Evolutionary conservation across 768 basidiomycete genomes (phyloP).

Genomic region (Kwoniella sp.): DNA sequence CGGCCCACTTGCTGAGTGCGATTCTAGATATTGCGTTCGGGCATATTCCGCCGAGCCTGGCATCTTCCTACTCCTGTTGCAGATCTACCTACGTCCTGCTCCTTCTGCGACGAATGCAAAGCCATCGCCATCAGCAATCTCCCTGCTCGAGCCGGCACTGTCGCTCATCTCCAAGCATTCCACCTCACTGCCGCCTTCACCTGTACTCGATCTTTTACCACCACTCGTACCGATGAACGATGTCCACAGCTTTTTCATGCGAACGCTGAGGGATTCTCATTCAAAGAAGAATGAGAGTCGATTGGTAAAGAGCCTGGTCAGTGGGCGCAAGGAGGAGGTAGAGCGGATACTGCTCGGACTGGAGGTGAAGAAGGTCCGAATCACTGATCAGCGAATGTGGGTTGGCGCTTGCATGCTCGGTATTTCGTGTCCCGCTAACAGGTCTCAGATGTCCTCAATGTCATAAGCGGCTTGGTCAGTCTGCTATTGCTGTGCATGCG

Average conservation of each 20-base stretch:
- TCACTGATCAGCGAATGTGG: conserved; percentile 88
- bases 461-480: conserved; percentile 85
- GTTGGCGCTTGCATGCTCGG: conserved; percentile 43
- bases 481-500: conserved; percentile 87
- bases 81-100: conserved; percentile 77
- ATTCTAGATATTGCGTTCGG: conserved; percentile 77
- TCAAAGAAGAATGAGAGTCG: conserved; percentile 61
- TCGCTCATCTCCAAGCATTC: conserved; percentile 82
- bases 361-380: conserved; percentile 75
- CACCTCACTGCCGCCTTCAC: conserved; percentile 71
- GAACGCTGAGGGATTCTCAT: conserved; percentile 60
- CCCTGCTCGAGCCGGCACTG: conserved; percentile 72
- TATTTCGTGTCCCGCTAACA: not conserved
- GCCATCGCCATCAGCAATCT: conserved; percentile 19
- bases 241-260: conserved; percentile 70
- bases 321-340: conserved; percentile 72
- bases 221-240: conserved; percentile 81
- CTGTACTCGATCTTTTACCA: conserved; percentile 80
- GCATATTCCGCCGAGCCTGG: conserved; percentile 60
- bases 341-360: conserved; percentile 68
- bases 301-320: conserved; percentile 65
- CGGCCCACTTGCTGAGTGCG: not conserved
- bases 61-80: conserved; percentile 79
- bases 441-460: conserved; percentile 81
- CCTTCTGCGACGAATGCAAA: conserved; percentile 51